A percentile compares a stretch with the other conserved stretches of the same genome.
Conservation (phyloP, 176 grass and related monocot genomes). For the Eragrostis nindensis region DNA sequence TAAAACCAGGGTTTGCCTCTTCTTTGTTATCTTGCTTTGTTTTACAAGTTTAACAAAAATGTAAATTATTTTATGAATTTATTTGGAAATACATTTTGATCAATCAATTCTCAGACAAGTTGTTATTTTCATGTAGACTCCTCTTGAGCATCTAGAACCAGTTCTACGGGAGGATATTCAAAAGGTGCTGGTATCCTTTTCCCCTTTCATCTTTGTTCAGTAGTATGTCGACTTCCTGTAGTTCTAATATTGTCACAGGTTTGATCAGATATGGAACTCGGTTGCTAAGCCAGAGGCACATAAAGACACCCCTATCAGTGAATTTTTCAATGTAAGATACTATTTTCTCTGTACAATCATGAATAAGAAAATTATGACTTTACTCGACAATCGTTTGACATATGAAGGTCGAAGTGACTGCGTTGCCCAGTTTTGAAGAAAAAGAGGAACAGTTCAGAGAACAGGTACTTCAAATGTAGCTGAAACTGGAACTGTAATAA, state of each 20-base stretch:
- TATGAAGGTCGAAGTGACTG: constrained; percentile 88
- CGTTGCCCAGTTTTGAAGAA: constrained; percentile 94
- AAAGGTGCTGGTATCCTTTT: constrained; percentile 63
- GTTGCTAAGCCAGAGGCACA: constrained; percentile 91
- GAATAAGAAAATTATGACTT: constrained; percentile 4
- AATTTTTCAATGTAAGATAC: constrained; percentile 86
- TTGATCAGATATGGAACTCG: constrained; percentile 90
- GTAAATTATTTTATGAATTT: constrained; percentile 12
- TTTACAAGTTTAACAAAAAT: constrained; percentile 31
- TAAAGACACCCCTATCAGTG: constrained; percentile 87
- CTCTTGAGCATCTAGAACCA: constrained; percentile 89
- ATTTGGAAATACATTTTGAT: constrained; percentile 15
- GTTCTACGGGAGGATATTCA: constrained; percentile 97
- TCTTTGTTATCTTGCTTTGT: constrained; percentile 25
- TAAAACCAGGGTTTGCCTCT: constrained; percentile 80
- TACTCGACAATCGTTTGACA: constrained; percentile 30
- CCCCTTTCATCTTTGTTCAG: constrained; percentile 23
- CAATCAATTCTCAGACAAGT: constrained; percentile 21
- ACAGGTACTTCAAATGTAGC: constrained; percentile 58
- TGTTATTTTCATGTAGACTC: constrained; percentile 71
- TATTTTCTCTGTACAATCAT: not conserved
- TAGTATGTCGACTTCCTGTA: constrained; percentile 16
- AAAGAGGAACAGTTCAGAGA: constrained; percentile 95
- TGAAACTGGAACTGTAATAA: constrained; percentile 25
- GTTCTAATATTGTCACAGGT: constrained; percentile 46